Percentiles rank a stretch among this genome's conserved stretches.
phyloP scores from a whole-genome alignment of 1,139 yeast species.

The Yamadazyma trypodendri region DNA sequence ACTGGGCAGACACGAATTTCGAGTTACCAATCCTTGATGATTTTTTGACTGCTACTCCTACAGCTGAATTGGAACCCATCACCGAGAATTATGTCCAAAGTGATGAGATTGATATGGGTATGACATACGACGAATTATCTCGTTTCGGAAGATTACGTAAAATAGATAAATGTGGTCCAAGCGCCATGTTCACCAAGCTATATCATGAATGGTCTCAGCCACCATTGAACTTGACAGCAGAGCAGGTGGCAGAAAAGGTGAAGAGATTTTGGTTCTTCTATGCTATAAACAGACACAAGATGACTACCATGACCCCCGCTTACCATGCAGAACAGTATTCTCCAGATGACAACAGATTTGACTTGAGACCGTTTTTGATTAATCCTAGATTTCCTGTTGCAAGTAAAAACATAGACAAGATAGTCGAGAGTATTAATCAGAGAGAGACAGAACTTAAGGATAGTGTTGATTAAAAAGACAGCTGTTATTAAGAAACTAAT shows the following conservation, averaged over 20 bases:
- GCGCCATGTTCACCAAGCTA: conserved; percentile 85
- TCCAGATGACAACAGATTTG: conserved; percentile 96
- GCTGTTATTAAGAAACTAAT: too few species aligned
- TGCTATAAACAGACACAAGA: conserved; percentile 93
- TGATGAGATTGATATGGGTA: conserved; percentile 97
- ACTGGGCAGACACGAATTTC: conserved; percentile 69
- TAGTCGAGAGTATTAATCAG: conserved; percentile 54
- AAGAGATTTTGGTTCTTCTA: conserved; percentile 89
- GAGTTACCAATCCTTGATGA: conserved; percentile 73
- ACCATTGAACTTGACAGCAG: conserved; percentile 63
- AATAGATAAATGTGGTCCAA: conserved; percentile 93
- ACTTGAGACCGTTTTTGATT: conserved; percentile 88
- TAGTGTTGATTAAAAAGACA: conserved; percentile 33
- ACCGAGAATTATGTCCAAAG: conserved; percentile 90
- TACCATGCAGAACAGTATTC: conserved; percentile 98
- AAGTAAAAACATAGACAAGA: conserved; percentile 77
- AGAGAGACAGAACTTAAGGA: conserved; percentile 28
- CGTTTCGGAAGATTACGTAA: conserved; percentile 90
- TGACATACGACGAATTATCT: conserved; percentile 92
- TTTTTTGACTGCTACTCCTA: conserved; percentile 88
- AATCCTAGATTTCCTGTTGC: conserved; percentile 93
- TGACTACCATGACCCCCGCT: conserved; percentile 93
- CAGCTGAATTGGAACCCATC: conserved; percentile 97
- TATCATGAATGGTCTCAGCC: conserved; percentile 91
- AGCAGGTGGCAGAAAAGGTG: conserved; percentile 86